Evolutionary conservation across 1,284 basidiomycete species (phyloP).

Genomic region (Porodaedalea pini): DNA sequence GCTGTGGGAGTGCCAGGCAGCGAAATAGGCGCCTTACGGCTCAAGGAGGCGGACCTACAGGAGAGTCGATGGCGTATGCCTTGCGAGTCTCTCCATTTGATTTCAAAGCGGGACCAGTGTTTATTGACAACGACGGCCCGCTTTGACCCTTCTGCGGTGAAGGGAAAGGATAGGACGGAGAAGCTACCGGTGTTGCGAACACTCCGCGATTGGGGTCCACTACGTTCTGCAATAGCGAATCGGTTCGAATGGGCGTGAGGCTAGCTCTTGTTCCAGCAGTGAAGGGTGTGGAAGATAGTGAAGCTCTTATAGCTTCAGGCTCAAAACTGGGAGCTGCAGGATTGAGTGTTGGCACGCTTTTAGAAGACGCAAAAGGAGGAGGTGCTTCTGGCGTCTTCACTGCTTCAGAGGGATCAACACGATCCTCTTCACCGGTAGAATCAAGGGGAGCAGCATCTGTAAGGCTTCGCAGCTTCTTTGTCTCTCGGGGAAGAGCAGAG

Average conservation of each 20-base stretch:
- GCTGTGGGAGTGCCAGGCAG: constrained; percentile 19
- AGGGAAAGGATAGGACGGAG: constrained; percentile 9
- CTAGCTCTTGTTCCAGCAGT: constrained; percentile 1
- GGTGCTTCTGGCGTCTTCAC: constrained; percentile 17
- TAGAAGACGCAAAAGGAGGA: constrained; percentile 28
- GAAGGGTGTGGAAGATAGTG: constrained; percentile 5
- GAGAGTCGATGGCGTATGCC: constrained; percentile 15
- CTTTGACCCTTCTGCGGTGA: neutral
- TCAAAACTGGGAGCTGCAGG: constrained; percentile 24
- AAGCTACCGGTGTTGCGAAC: constrained; percentile 8
- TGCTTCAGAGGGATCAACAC: constrained; percentile 11
- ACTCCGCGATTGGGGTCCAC: constrained; percentile 9
- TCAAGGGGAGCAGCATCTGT: constrained; percentile 10
- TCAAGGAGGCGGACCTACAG: constrained; percentile 18
- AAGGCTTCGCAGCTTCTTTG: neutral
- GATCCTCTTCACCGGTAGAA: constrained; percentile 13
- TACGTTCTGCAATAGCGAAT: constrained; percentile 11
- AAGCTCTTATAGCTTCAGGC: constrained; percentile 5
- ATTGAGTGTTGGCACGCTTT: constrained; percentile 23
- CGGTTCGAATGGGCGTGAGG: constrained; percentile 15
- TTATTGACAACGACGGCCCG: constrained; percentile 7
- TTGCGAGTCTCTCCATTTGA: neutral
- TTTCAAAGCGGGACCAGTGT: constrained; percentile 1
- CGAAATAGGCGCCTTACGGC: constrained; percentile 17
- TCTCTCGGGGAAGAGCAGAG: neutral